A percentile compares a stretch with the other conserved stretches of the same genome.
These are phyloP conservation scores for Decorospora gaudefroyi DNA, from an alignment of 2,329 filamentous ascomycete genomes.

Conservation along the genomic window DNA sequence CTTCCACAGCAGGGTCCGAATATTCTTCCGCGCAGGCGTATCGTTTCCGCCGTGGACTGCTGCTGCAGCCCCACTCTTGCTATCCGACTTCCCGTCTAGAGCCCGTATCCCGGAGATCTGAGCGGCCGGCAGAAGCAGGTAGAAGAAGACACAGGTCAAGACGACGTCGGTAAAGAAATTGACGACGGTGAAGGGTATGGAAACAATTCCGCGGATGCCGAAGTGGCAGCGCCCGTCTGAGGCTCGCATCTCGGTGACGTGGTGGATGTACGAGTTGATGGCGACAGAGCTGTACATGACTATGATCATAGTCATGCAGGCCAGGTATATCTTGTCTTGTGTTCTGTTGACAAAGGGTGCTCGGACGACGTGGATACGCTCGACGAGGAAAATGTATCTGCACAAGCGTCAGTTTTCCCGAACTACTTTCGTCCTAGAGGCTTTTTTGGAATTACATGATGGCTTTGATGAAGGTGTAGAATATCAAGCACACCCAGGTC, in stretches of 20 bases:
- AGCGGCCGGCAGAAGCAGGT: slow-evolving; percentile 37
- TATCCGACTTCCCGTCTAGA: neutral
- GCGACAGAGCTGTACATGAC: slow-evolving; percentile 30
- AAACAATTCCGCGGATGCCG: slow-evolving; percentile 41
- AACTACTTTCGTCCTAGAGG: too few relatives aligned
- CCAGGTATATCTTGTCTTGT: slow-evolving; percentile 43
- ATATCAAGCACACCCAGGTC: slow-evolving; percentile 46
- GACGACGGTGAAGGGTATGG: slow-evolving; percentile 43
- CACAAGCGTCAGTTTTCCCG: neutral
- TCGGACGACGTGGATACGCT: slow-evolving; percentile 47
- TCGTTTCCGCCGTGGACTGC: neutral
- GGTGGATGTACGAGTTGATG: slow-evolving; percentile 33
- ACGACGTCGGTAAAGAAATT: slow-evolving; percentile 44
- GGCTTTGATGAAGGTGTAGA: slow-evolving; percentile 44
- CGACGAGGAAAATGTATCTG: slow-evolving; percentile 48
- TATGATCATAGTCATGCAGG: slow-evolving; percentile 30
- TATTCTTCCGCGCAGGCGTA: slow-evolving; percentile 23
- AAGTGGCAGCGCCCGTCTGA: slow-evolving; percentile 44
- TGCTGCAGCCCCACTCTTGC: too few relatives aligned
- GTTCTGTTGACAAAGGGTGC: slow-evolving; percentile 35
- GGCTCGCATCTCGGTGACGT: slow-evolving; percentile 34
- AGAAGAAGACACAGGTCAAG: slow-evolving; percentile 46
- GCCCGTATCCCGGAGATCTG: neutral
- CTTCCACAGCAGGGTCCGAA: slow-evolving; percentile 33
- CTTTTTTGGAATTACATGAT: slow-evolving; percentile 19